phyloP scores from a whole-genome alignment of 2,329 filamentous ascomycete genomes.

The Calycina herbarum region DNA sequence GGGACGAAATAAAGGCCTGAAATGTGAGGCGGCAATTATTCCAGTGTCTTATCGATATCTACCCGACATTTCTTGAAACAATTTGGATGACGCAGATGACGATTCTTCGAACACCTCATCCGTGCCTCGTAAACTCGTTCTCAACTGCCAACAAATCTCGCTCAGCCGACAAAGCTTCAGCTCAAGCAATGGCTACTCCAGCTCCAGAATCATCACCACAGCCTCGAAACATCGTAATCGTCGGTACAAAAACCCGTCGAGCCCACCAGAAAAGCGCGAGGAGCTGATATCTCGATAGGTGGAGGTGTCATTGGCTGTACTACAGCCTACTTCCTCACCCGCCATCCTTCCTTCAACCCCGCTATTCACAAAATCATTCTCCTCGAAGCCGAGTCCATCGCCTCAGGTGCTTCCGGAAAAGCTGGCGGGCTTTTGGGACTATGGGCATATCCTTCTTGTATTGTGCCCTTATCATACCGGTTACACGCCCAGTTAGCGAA shows the following conservation, averaged over 20 bases:
- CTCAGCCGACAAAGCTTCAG: background rate
- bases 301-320: slow-evolving; percentile 92
- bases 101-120: background rate
- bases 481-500: slow-evolving; percentile 82
- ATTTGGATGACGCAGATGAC: background rate
- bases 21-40: background rate
- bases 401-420: slow-evolving; percentile 91
- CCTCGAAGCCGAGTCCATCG: slow-evolving; percentile 81
- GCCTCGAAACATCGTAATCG: slow-evolving; percentile 36
- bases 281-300: slow-evolving; percentile 40
- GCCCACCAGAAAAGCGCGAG: background rate
- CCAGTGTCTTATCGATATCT: background rate
- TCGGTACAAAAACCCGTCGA: slow-evolving; percentile 30
- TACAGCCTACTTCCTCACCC: slow-evolving; percentile 86
- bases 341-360: slow-evolving; percentile 78
- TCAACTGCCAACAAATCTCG: background rate
- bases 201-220: slow-evolving; percentile 19
- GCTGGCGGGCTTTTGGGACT: slow-evolving; percentile 86
- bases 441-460: slow-evolving; percentile 84
- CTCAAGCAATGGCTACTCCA: slow-evolving; percentile 19
- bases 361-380: slow-evolving; percentile 76
- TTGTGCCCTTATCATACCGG: slow-evolving; percentile 83
- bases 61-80: background rate
- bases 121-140: background rate
- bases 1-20: background rate